Conservation (phyloP, 495 filamentous ascomycete species). For the Penicillium desertorum region DNA sequence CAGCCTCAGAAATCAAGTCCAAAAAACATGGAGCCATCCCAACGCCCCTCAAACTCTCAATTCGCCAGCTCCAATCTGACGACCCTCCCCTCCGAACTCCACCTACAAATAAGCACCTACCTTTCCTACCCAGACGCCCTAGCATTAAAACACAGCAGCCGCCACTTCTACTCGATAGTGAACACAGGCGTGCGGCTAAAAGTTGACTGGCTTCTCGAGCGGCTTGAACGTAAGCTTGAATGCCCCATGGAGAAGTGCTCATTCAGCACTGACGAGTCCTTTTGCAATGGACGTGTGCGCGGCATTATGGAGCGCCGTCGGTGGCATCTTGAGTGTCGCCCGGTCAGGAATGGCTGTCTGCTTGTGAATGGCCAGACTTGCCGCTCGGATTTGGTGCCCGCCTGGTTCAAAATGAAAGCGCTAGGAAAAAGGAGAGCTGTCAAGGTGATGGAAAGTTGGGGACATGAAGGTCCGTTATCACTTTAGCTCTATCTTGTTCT, state of each 20-base stretch:
- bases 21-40: slow-evolving; percentile 1
- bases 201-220: slow-evolving; percentile 64
- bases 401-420: slow-evolving; percentile 33
- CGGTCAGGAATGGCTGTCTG: slow-evolving; percentile 32
- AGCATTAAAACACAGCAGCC: slow-evolving; percentile 64
- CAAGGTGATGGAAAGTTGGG: slow-evolving; percentile 12
- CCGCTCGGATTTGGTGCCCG: slow-evolving; percentile 31
- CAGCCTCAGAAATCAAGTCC: background rate
- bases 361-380: slow-evolving; percentile 41
- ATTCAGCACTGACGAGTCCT: slow-evolving; percentile 45
- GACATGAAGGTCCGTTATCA: slow-evolving; percentile 34
- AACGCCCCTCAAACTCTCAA: background rate
- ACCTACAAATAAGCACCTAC: slow-evolving; percentile 74
- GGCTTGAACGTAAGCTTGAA: slow-evolving; percentile 49
- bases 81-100: slow-evolving; percentile 62
- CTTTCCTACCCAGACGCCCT: slow-evolving; percentile 72
- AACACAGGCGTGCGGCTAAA: slow-evolving; percentile 66
- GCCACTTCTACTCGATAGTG: slow-evolving; percentile 62
- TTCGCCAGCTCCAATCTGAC: slow-evolving; percentile 24
- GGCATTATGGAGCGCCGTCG: slow-evolving; percentile 46
- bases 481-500: background rate
- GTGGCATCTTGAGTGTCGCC: slow-evolving; percentile 42
- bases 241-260: slow-evolving; percentile 52
- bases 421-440: slow-evolving; percentile 16
- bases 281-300: slow-evolving; percentile 43